Evolutionary conservation across 768 basidiomycete species (phyloP), one percentile per base, ranked within the genome.

Genomic region (Pleurotus ostreatus): DNA sequence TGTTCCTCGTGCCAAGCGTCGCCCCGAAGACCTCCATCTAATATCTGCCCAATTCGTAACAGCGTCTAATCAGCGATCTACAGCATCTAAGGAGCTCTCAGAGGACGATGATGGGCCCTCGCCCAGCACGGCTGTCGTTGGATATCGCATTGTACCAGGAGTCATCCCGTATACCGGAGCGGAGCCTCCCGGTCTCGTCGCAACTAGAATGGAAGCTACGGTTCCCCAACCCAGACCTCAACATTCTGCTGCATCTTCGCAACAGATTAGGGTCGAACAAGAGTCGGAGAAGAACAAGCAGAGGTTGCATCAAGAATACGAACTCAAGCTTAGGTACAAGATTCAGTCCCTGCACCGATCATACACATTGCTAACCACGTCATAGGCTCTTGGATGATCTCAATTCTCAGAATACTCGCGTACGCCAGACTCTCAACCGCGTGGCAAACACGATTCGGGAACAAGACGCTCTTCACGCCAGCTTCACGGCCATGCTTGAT

Each of bases 381-480:
- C 55, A 1, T 61, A 91, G 89, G 55, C 71, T 86, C 13, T 70
- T 92, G 25, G 82, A 84, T 51, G 81, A 85, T 48, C 69, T 81
- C 9, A 72, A 73, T 52, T 68, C 74, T 11, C 83, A 88, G 62
- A 92, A 92, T 59, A 78, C 83, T 56, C 76, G 83, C 53, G 82
- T 86, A 39, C 81, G 89, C 34, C 84, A 88, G 61, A 73, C 88
- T 23, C 72, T 90, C 23, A 85, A 89, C 61, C 80, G 82, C 55
- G 77, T 89, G 54, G 81, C 86, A 1, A 72, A 71, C 5, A 78
- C 76, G 25, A 74, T 90, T 44, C 77, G 79, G 60, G 89, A 91
- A 49, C 88, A 85, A 57, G 86, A 91, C 57, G 63, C 73, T 7
- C 69, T 84, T 9, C 86, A 84, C 61, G 69, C 75, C n/a, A 72